Base-by-base conservation (phyloP, 345 rosid species). In the thale cress (Arabidopsis thaliana) region DNA sequence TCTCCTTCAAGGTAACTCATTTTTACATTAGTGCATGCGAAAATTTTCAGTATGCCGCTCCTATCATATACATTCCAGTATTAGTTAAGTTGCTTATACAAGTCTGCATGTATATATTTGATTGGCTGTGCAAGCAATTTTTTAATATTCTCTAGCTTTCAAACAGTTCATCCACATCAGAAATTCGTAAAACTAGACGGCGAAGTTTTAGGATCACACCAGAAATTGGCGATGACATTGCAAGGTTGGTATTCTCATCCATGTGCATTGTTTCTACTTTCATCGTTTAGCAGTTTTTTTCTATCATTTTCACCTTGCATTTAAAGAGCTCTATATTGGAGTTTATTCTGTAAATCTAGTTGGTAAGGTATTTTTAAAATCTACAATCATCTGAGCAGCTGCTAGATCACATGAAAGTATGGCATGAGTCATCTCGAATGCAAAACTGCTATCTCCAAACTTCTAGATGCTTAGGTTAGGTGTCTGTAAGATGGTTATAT, bases 211-310 rank as follows among this genome's bases (percentile, higher is more conserved):
- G 98, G 84, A 87, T 89, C 80, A 89, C 99, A 63, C 98, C 98
- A 7, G 96, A 93, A 86, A 93, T 96, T 76, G 94, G 99, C 34
- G 99, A 96, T 82, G 96, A 96, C 85, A 93, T 96, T 59, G 99
- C 90, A 78, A 96, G 93, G 99, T 95, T 81, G 84, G 71, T 82
- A 51, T 67, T 72, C 45, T 73, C 62, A 60, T 70, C 37, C 10
- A 4, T 67, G 23, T 36, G 73, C 46, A 44, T 36, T 52, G 61
- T 53, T 68, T 67, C 48, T 68, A 46, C 57, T 59, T 59, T 62
- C 75, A 32, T 60, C 3, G 12, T 73, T 53, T 52, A 72, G 64
- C 30, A 49, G 64, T 58, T 51, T 72, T 51, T 72, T 59, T 78
- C 36, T 13, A 8, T 59, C 57, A 23, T 32, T 66, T 49, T 50